Base-by-base conservation (phyloP, 2,329 filamentous ascomycete species). In the Karstenula rhodostoma region DNA sequence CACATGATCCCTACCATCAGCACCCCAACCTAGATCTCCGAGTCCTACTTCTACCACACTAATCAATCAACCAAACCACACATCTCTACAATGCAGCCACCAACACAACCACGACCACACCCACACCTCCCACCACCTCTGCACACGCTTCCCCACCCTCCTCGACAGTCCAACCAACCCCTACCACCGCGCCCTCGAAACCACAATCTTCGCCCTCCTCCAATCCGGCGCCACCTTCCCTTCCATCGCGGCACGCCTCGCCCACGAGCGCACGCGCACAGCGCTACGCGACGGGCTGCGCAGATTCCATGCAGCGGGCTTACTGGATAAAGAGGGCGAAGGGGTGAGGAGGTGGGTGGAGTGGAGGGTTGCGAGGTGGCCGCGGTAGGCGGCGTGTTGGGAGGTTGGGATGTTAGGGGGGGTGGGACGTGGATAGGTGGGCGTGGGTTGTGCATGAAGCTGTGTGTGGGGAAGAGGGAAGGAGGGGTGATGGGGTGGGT, bases 141-240 rank as follows among this genome's bases (percentile, higher is more conserved):
- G 17, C 29, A 22, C 29, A 23, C 29, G 8, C 32, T 25, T 37
- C 19, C 19, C 48, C 33, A 23, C 4, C 32, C 48, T 48, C 44
- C 44, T 48, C 44, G 8, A 22, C 22, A 48, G 44, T 23, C 17
- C 22, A 3, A 51, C 48, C 1, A 37, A 37, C 29, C 48, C 32
- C 33, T 51, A 6, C 48, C 32, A 51, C 8, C 48, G 48, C 32
- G 32, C n/a, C n/a, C 27, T 51, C 17, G 48, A 51, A 51, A 13
- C 19, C 3, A 33, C n/a, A 2, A 29, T 51, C 32, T 37, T 51
- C 29, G 13, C 29, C 2, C 33, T 25, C 12, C 29, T 51, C 3
- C 32, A 12, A 9, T 1, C 5, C 32, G 48, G 48, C n/a, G 4
- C 23, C 15, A 13, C 48, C n/a, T 12, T 25, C 32, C 2, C n/a